These are phyloP conservation scores for Pichia sp. DNA, from an alignment of 1,139 yeast genomes.

Conservation along the genomic window DNA sequence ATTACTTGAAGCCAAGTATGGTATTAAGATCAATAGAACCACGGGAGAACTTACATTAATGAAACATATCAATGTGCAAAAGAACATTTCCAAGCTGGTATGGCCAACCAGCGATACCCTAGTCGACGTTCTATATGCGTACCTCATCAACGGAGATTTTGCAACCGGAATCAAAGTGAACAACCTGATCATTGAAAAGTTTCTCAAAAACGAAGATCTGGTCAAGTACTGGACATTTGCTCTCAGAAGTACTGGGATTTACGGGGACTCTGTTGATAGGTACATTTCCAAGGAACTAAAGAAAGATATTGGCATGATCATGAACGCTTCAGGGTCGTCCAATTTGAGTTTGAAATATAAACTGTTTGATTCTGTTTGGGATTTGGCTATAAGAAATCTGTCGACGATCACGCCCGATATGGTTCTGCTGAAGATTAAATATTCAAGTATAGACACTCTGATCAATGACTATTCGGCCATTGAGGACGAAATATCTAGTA, in stretches of 20 bases:
- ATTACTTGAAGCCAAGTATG: constrained; percentile 21
- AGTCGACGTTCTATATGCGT: constrained; percentile 20
- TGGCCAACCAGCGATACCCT: constrained; percentile 19
- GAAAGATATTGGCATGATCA: constrained; percentile 6
- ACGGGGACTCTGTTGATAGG: constrained; percentile 15
- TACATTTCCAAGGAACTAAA: constrained; percentile 13
- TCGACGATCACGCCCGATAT: constrained; percentile 15
- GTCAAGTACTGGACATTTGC: constrained; percentile 19
- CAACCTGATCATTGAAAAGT: constrained; percentile 17
- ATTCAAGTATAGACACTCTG: constrained; percentile 18
- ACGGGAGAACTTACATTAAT: not conserved
- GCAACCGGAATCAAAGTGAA: constrained; percentile 19
- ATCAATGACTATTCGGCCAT: constrained; percentile 16
- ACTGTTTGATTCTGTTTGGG: constrained; percentile 11
- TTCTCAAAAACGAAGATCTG: constrained; percentile 12
- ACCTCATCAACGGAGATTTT: constrained; percentile 20
- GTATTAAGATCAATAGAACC: constrained; percentile 11
- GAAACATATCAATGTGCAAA: constrained; percentile 5
- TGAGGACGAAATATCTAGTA: constrained; percentile 7
- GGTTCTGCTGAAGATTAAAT: constrained; percentile 14
- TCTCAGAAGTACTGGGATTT: constrained; percentile 18
- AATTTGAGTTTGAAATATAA: constrained; percentile 6
- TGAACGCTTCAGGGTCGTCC: constrained; percentile 2
- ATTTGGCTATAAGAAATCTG: constrained; percentile 12
- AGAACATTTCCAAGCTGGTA: constrained; percentile 2